Percentiles rank a stretch among this genome's conserved stretches.
Evolutionary conservation across 305 asterid genomes (phyloP).

Genomic region (Fraxinus albicans): DNA sequence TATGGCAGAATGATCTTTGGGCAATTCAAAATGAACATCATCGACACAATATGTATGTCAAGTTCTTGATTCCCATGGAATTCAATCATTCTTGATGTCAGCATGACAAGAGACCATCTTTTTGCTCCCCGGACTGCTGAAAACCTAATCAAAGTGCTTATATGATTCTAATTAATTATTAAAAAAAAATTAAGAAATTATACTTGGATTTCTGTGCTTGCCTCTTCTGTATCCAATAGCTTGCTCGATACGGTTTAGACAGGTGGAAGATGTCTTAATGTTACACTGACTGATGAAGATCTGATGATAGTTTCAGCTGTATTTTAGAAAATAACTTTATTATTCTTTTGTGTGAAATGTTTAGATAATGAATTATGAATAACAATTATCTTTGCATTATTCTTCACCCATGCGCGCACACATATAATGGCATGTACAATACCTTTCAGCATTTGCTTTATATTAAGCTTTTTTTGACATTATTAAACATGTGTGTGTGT

Average conservation of each 20-base stretch:
- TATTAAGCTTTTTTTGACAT: slow-evolving; percentile 12
- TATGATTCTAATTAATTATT: background rate
- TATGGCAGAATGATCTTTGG: background rate
- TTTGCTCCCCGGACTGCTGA: background rate
- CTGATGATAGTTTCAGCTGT: background rate
- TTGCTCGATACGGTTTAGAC: background rate
- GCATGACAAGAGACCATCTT: background rate
- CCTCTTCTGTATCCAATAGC: background rate
- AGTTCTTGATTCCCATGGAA: background rate
- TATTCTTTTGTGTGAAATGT: background rate
- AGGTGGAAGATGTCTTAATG: background rate
- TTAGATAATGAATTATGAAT: background rate
- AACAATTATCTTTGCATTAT: background rate
- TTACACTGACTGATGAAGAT: background rate
- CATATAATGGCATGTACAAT: background rate
- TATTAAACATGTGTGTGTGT: background rate
- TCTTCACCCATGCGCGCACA: background rate
- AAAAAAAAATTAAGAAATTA: background rate
- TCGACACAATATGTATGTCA: background rate
- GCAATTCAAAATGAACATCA: background rate
- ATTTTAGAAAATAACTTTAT: background rate
- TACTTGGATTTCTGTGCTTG: background rate
- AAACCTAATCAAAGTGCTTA: background rate
- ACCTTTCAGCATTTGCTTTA: slow-evolving; percentile 3
- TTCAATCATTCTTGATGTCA: background rate